Conservation (phyloP, 495 filamentous ascomycete genomes). For the Pyrenopolyporus hunteri region DNA sequence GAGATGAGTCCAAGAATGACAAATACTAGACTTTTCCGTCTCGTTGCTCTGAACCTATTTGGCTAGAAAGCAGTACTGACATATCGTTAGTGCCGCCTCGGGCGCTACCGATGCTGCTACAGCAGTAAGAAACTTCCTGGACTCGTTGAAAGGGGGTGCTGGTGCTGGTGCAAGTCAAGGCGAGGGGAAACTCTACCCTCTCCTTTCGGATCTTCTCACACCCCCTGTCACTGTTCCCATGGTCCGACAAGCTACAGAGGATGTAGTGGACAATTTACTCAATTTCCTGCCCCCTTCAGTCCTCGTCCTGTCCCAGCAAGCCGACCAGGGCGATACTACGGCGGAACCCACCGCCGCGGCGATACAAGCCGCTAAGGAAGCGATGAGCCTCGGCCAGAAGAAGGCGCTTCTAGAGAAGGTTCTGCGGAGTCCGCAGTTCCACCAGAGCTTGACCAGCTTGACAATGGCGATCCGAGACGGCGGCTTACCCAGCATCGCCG, state of each 20-base stretch:
- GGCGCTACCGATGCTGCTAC: constrained; percentile 61
- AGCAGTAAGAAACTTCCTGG: constrained; percentile 84
- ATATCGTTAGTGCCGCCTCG: constrained; percentile 47
- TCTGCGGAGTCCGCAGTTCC: constrained; percentile 88
- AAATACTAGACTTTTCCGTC: constrained; percentile 27
- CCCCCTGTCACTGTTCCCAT: constrained; percentile 76
- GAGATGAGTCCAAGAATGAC: constrained; percentile 38
- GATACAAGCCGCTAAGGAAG: constrained; percentile 71
- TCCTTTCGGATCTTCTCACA: constrained; percentile 84
- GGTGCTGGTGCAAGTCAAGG: constrained; percentile 43
- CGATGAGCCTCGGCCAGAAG: constrained; percentile 80
- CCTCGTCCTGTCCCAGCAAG: constrained; percentile 74
- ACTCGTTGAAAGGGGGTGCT: constrained; percentile 72
- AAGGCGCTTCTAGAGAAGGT: constrained; percentile 80
- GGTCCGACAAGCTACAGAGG: constrained; percentile 67
- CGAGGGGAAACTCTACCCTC: constrained; percentile 72
- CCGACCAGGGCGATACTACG: constrained; percentile 49
- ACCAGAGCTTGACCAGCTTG: constrained; percentile 81
- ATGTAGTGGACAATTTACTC: constrained; percentile 75
- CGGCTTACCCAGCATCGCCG: constrained; percentile 86
- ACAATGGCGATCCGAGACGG: constrained; percentile 90
- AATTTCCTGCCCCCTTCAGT: constrained; percentile 71
- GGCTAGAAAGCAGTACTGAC: constrained; percentile 42
- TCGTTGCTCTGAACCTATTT: constrained; percentile 6
- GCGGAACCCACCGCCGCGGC: constrained; percentile 69